Conservation (phyloP, 1,284 basidiomycete species). For the Singerocomus rubriflavus region DNA sequence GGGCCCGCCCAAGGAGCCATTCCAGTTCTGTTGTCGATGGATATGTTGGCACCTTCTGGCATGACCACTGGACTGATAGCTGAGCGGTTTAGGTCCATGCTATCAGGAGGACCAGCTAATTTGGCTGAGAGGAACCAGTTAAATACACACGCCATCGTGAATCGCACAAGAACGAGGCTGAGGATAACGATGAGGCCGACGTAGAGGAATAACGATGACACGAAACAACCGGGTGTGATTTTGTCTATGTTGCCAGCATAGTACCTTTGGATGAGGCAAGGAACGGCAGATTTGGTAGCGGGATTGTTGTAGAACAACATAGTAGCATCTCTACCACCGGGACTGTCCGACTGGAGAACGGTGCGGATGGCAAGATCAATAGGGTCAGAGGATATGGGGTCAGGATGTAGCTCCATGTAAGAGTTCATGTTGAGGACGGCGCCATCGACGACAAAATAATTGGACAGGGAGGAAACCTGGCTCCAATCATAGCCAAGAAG, state of each 20-base stretch:
- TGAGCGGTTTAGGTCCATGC: conserved; percentile 63
- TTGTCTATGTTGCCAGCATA: conserved; percentile 96
- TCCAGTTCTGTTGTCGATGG: conserved; percentile 83
- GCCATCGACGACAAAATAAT: conserved; percentile 90
- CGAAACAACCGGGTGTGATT: conserved; percentile 93
- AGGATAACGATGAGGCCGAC: conserved; percentile 90
- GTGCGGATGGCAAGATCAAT: conserved; percentile 86
- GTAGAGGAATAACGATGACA: conserved; percentile 89
- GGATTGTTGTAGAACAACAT: conserved; percentile 74
- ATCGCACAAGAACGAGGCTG: conserved; percentile 85
- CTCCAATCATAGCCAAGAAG: conserved; percentile 87
- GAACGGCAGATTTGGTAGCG: conserved; percentile 65
- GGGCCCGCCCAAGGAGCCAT: conserved; percentile 90
- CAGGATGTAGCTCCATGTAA: conserved; percentile 78
- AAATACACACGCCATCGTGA: conserved; percentile 95
- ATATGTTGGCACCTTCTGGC: conserved; percentile 92
- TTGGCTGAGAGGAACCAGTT: conserved; percentile 90
- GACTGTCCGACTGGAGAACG: conserved; percentile 45
- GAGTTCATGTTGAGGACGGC: conserved; percentile 91
- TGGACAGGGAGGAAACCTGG: conserved; percentile 64
- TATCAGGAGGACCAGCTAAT: conserved; percentile 72
- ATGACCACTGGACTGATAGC: conserved; percentile 92
- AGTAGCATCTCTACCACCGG: conserved; percentile 86
- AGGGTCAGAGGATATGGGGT: conserved; percentile 65
- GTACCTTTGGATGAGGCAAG: conserved; percentile 84